Conservation (phyloP, 2,329 filamentous ascomycete genomes). For the Fusarium bulbicola region DNA sequence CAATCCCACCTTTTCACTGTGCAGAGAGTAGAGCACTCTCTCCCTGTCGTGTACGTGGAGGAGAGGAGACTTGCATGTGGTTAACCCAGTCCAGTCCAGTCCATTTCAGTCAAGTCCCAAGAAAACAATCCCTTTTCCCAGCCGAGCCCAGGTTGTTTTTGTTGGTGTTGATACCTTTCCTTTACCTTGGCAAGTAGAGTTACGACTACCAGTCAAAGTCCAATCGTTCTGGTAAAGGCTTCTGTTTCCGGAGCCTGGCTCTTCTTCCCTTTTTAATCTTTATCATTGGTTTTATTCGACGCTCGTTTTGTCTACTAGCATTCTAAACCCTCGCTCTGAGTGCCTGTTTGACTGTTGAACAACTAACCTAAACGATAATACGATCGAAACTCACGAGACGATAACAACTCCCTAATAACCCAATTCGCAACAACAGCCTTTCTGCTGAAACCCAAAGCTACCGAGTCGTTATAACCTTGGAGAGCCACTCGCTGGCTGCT, state of each 20-base stretch:
- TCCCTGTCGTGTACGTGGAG: constrained; percentile 16
- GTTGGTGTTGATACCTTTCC: constrained; percentile 31
- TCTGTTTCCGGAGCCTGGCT: constrained; percentile 28
- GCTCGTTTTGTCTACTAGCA: constrained; percentile 40
- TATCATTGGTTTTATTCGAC: constrained; percentile 33
- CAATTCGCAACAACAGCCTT: background rate
- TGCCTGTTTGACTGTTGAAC: constrained; percentile 22
- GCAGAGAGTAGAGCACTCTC: constrained; percentile 2
- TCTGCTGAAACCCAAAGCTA: constrained; percentile 11
- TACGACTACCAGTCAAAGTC: constrained; percentile 35
- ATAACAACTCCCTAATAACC: constrained; percentile 6
- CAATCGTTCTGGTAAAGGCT: constrained; percentile 34
- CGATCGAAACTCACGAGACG: constrained; percentile 6
- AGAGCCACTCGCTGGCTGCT: constrained; percentile 45
- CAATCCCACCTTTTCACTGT: constrained; percentile 18
- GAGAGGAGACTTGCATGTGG: constrained; percentile 35
- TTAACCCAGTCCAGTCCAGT: background rate
- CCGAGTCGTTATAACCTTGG: constrained; percentile 16
- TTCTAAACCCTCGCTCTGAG: constrained; percentile 37
- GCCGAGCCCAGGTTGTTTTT: constrained; percentile 27
- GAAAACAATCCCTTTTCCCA: constrained; percentile 46
- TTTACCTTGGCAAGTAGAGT: constrained; percentile 20
- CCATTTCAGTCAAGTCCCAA: constrained; percentile 13
- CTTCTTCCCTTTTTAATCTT: constrained; percentile 19
- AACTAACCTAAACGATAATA: constrained; percentile 5